A percentile compares a stretch with the other conserved stretches of the same genome.
These are phyloP conservation scores for Fusarium sp. DNA, from an alignment of 2,329 filamentous ascomycete genomes.

Conservation along the genomic window DNA sequence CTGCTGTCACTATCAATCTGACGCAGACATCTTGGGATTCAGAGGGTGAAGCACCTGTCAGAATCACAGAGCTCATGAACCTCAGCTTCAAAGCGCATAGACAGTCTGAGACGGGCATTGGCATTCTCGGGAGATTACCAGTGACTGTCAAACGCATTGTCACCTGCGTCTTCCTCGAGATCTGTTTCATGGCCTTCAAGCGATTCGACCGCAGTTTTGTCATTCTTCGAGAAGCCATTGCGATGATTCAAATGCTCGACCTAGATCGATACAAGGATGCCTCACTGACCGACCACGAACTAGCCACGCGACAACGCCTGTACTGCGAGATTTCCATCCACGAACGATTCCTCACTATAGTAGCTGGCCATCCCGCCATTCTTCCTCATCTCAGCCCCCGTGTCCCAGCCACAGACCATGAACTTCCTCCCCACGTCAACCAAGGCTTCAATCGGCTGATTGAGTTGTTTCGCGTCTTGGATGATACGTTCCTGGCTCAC, in stretches of 20 bases:
- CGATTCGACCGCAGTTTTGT: constrained; percentile 58
- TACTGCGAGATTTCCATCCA: constrained; percentile 68
- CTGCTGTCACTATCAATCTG: constrained; percentile 50
- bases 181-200: constrained; percentile 60
- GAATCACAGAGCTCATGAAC: constrained; percentile 43
- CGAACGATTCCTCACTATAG: constrained; percentile 63
- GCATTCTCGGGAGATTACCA: constrained; percentile 48
- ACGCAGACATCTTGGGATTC: constrained; percentile 44
- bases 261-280: constrained; percentile 24
- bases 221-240: constrained; percentile 60
- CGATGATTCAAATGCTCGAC: constrained; percentile 41
- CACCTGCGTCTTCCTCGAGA: constrained; percentile 62
- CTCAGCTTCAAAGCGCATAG: constrained; percentile 42
- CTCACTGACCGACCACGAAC: constrained; percentile 18
- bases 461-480: constrained; percentile 49
- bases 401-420: constrained; percentile 43
- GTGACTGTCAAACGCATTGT: constrained; percentile 56
- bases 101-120: constrained; percentile 38
- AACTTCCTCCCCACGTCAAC: constrained; percentile 47
- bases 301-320: constrained; percentile 51
- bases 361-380: constrained; percentile 55
- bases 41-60: constrained; percentile 43
- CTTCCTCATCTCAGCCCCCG: constrained; percentile 44
- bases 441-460: constrained; percentile 51
- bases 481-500: constrained; percentile 49